phyloP scores from a whole-genome alignment of 2,329 filamentous ascomycete genomes.

The Celoporthe dispersa region DNA sequence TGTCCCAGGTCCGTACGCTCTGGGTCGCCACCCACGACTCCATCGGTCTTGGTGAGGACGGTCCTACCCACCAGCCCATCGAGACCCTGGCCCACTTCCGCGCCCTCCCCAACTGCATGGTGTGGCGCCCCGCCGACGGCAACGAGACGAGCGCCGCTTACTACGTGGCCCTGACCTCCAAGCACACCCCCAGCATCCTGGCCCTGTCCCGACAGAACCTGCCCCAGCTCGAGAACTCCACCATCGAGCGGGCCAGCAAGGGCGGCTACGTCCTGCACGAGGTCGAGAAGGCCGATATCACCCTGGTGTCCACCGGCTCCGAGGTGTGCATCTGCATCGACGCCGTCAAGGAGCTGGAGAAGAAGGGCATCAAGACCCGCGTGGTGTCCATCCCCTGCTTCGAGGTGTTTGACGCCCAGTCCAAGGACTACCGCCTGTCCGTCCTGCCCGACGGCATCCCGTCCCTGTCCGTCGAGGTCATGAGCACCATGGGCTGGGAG shows the following conservation, averaged over 20 bases:
- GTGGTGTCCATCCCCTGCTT: slow-evolving; percentile 96
- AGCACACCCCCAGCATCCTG: slow-evolving; percentile 88
- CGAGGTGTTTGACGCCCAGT: slow-evolving; percentile 93
- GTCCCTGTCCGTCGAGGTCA: slow-evolving; percentile 90
- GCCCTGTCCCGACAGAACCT: slow-evolving; percentile 98
- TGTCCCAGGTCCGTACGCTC: slow-evolving; percentile 89
- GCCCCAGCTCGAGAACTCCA: slow-evolving; percentile 93
- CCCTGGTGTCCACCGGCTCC: slow-evolving; percentile 92
- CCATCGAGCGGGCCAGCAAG: slow-evolving; percentile 86
- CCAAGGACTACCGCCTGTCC: slow-evolving; percentile 92
- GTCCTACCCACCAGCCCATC: slow-evolving; percentile 98
- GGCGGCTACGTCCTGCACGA: slow-evolving; percentile 93
- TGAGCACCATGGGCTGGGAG: slow-evolving; percentile 98
- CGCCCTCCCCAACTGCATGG: slow-evolving; percentile 98
- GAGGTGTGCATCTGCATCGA: slow-evolving; percentile 95
- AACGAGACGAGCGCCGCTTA: slow-evolving; percentile 98
- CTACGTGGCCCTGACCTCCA: slow-evolving; percentile 90
- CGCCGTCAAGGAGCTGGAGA: slow-evolving; percentile 87
- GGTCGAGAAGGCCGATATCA: slow-evolving; percentile 81
- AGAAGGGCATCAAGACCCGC: slow-evolving; percentile 84
- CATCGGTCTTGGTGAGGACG: slow-evolving; percentile 98
- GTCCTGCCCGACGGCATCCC: slow-evolving; percentile 95
- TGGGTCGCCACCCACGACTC: slow-evolving; percentile 99
- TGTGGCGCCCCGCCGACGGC: slow-evolving; percentile 97
- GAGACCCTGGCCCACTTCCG: slow-evolving; percentile 99